Conservation (phyloP, 345 rosid genomes). For the Salix suchowensis region DNA sequence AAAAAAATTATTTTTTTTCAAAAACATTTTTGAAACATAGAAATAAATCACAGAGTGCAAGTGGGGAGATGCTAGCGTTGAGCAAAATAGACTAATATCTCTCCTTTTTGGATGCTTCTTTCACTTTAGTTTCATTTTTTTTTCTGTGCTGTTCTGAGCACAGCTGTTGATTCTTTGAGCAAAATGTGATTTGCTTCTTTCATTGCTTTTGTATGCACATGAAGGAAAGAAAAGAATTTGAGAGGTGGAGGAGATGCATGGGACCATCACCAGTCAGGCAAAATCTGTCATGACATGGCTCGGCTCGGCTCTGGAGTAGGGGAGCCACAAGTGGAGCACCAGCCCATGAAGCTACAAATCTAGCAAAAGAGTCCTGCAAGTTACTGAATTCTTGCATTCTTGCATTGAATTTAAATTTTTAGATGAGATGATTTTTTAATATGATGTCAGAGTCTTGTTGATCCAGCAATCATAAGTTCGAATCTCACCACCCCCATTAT, state of each 20-base stretch:
- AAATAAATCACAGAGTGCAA: conserved; percentile 10
- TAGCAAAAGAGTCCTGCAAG: background rate
- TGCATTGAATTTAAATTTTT: background rate
- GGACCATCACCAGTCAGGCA: background rate
- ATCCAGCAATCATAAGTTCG: too few species aligned
- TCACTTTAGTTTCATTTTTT: conserved; percentile 4
- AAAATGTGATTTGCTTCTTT: too few species aligned
- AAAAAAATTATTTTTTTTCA: too few species aligned
- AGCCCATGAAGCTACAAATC: background rate
- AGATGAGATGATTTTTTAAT: too few species aligned
- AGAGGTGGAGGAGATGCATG: background rate
- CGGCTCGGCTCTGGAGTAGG: background rate
- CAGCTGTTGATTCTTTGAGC: conserved; percentile 26
- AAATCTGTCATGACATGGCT: background rate
- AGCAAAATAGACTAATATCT: background rate
- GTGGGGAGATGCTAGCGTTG: conserved; percentile 1
- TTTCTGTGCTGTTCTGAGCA: background rate
- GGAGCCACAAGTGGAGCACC: background rate
- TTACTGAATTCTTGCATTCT: too few species aligned
- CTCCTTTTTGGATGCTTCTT: conserved; percentile 16
- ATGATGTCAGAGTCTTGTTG: too few species aligned
- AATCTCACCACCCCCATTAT: too few species aligned
- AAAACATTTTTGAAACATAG: too few species aligned
- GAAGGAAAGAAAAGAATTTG: background rate
- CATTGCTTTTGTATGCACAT: background rate